These are phyloP conservation scores for Penicillium maclennaniae DNA, from an alignment of 495 filamentous ascomycete genomes.

Conservation along the genomic window DNA sequence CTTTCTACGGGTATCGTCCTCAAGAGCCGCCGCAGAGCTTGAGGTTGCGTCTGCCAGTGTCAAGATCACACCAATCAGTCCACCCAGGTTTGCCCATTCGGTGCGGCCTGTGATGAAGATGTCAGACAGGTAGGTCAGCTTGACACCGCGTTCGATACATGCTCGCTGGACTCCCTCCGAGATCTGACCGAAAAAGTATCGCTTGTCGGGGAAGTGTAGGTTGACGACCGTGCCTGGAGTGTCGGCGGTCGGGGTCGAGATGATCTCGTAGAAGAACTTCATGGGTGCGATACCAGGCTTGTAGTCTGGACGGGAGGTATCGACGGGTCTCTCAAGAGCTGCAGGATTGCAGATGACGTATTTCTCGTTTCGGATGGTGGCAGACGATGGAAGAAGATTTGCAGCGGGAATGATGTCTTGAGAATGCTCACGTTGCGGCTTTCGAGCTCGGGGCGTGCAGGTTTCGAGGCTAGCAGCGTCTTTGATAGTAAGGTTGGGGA, in stretches of 20 bases:
- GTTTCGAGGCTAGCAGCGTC: neutral
- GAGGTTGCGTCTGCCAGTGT: constrained; percentile 65
- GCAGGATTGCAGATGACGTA: constrained; percentile 30
- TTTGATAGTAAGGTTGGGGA: neutral
- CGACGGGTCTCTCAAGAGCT: constrained; percentile 5
- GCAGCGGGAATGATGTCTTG: constrained; percentile 1
- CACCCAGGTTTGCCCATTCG: constrained; percentile 73
- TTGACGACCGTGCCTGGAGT: constrained; percentile 75
- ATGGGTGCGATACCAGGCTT: constrained; percentile 42
- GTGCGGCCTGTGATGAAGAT: constrained; percentile 77
- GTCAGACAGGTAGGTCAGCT: constrained; percentile 59
- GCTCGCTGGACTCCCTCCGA: constrained; percentile 84
- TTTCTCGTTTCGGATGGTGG: neutral
- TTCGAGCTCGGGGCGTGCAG: neutral
- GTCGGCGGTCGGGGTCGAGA: constrained; percentile 84
- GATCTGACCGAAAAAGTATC: constrained; percentile 85
- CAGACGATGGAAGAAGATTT: constrained; percentile 11
- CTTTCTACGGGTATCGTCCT: constrained; percentile 32
- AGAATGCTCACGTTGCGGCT: neutral
- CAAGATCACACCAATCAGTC: constrained; percentile 78
- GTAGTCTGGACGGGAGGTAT: neutral
- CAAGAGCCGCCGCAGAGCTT: constrained; percentile 24
- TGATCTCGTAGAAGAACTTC: constrained; percentile 66
- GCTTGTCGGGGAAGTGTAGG: constrained; percentile 71
- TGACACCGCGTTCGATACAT: constrained; percentile 57